Percentiles rank a stretch among this genome's conserved stretches.
Conservation (phyloP, 2,329 filamentous ascomycete genomes). For the Xylariales sp. region DNA sequence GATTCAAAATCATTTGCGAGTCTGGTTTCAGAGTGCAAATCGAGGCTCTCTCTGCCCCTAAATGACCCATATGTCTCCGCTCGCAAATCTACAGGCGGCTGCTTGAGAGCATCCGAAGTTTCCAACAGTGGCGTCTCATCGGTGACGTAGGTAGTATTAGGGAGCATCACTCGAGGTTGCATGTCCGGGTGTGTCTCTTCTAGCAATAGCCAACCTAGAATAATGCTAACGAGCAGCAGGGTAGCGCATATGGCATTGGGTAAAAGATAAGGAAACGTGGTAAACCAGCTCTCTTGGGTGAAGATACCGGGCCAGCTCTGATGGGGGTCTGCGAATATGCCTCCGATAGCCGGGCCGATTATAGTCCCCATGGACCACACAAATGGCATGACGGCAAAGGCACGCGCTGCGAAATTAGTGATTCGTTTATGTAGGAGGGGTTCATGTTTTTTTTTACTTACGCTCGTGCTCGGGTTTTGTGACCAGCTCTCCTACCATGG, state of each 20-base stretch:
- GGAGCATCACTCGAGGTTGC: conserved; percentile 64
- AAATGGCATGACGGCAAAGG: conserved; percentile 93
- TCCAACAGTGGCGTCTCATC: conserved; percentile 80
- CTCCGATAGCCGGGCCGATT: conserved; percentile 87
- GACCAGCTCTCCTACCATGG: conserved; percentile 91
- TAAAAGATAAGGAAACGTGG: conserved; percentile 84
- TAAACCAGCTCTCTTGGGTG: conserved; percentile 75
- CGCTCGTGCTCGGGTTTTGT: conserved; percentile 87
- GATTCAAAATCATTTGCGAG: conserved; percentile 51
- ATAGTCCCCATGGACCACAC: conserved; percentile 94
- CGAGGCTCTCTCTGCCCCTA: conserved; percentile 56
- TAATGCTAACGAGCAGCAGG: conserved; percentile 81
- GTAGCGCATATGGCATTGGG: conserved; percentile 87
- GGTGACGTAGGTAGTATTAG: conserved; percentile 63
- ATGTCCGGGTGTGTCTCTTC: conserved; percentile 91
- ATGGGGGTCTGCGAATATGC: conserved; percentile 83
- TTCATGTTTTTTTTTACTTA: conserved; percentile 57
- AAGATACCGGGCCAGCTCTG: conserved; percentile 79
- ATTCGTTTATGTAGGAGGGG: neutral
- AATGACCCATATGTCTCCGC: conserved; percentile 86
- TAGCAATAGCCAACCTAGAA: conserved; percentile 82
- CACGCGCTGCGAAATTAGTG: conserved; percentile 68
- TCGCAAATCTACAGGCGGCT: conserved; percentile 77
- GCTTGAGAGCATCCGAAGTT: conserved; percentile 78
- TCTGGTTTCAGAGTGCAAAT: conserved; percentile 57